Base-by-base conservation (phyloP, 768 basidiomycete species). In the Boletus subcaerulescens region DNA sequence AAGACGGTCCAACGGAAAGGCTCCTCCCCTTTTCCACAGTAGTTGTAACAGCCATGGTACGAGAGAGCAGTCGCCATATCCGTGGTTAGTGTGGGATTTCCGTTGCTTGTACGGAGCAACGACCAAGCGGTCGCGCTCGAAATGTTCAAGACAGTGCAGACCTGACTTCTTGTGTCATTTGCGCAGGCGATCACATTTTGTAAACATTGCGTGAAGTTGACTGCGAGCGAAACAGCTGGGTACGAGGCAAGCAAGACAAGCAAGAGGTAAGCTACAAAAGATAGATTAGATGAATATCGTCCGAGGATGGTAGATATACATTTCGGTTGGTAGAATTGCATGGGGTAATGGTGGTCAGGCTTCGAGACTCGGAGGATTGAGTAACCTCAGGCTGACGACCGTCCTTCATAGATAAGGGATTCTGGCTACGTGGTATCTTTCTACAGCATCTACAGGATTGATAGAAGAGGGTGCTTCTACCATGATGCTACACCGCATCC, bases 1-100 rank as follows among this genome's bases (percentile, higher is more conserved):
- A 68, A 70, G 4, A 22, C 32, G 2, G 18, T n/a, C 65, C 65
- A 68, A 11, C n/a, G 29, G n/a, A 68, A 70, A 13, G 57, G 17
- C 9, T 57, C 50, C 12, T 57, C 50, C 1, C 48, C 45, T 4
- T 0, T 8, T 29, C 68, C 65, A 18, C 66, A 68, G 17, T 33
- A 14, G 0, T 11, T 0, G 13, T 5, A 2, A 26, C 66, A 68
- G 4, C 53, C 47, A 14, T 2, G 0, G 1, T 50, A 59, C 5
- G 52, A 54, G 22, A 68, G 44, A 0, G 50, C 57, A 12, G 65
- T 63, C 8, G 60, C 58, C 0, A 1, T 11, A 0, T 41, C 45
- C 3, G 22, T 15, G 9, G 22, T 33, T 10, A 10, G 7, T 29
- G 57, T 17, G 3, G 5, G 17, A 9, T 8, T 1, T 1, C 63